Evolutionary conservation across 2,329 filamentous ascomycete species (phyloP), one percentile per base, ranked within the genome.

Genomic region (Mariannaea elegans): DNA sequence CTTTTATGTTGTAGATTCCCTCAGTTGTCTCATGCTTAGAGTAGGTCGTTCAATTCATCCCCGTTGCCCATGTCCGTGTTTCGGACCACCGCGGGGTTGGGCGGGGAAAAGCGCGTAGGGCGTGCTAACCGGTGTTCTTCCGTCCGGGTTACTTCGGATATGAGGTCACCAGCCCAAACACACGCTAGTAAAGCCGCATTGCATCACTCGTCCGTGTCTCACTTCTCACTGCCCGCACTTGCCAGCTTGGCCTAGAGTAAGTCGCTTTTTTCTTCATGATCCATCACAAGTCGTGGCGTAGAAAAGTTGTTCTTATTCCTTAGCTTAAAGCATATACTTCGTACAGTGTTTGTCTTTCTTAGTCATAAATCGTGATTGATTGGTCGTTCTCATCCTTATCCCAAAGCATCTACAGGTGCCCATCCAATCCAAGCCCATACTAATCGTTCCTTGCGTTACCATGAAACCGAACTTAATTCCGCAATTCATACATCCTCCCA

Each of bases 401-500:
- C 31, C 48, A 50, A 45, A 46, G 24, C 45, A 56, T 60, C 57
- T 60, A 61, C 41, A 55, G 19, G 9, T 27, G 5, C 9, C 38
- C 14, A 32, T 46, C 48, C 53, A 49, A 42, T 19, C 46, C 46
- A 50, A 14, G 39, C 23, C 38, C 46, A 45, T 55, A 24, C 56
- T 39, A 31, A 27, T 27, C 56, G 34, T 29, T 60, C 27, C 41
- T 46, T 45, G 10, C 39, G 32, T 41, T 47, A 41, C 34, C 18
- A 41, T 46, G 45, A 46, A 14, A n/a, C 46, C 13, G 6, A 13
- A 27, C 41, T 41, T 47, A 19, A 38, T 61, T 41, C 52, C 58
- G 49, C 52, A 52, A 61, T 61, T 61, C 58, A 61, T 61, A 61
- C 53, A 48, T 32, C 47, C 24, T 32, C 16, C 45, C 36, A 41